A percentile compares a stretch with the other conserved stretches of the same genome.
Evolutionary conservation across 2,329 filamentous ascomycete genomes (phyloP).

Genomic region (Colletotrichum cereale): DNA sequence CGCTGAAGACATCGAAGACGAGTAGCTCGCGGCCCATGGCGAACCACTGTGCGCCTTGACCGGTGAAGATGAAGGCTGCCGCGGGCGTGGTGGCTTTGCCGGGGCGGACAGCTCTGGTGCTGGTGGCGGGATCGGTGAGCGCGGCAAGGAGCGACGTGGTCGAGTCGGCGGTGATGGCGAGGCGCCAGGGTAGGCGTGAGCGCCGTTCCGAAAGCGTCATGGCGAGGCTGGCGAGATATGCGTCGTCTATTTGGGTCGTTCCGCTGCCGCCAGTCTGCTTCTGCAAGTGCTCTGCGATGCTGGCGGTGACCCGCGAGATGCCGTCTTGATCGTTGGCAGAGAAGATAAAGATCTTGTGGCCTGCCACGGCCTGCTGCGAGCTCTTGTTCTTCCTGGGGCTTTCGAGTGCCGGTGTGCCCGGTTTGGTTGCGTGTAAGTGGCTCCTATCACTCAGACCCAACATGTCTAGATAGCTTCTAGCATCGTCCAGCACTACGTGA

Average conservation of each 20-base stretch:
- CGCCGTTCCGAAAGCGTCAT: background rate
- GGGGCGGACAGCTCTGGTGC: background rate
- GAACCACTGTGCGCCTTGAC: constrained; percentile 39
- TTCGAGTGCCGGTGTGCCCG: background rate
- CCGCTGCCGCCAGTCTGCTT: background rate
- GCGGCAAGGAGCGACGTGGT: constrained; percentile 7
- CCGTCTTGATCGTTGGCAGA: background rate
- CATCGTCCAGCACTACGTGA: background rate
- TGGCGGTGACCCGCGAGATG: background rate
- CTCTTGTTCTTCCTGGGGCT: background rate
- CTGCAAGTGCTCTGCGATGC: background rate
- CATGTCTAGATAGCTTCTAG: background rate
- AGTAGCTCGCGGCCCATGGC: constrained; percentile 32
- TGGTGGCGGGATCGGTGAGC: background rate
- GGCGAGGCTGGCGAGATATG: background rate
- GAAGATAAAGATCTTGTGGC: background rate
- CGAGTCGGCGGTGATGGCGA: constrained; percentile 4
- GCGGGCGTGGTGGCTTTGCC: background rate
- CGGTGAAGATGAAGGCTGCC: constrained; percentile 33
- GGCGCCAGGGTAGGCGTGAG: constrained; percentile 1
- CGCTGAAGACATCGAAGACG: background rate
- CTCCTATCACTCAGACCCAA: background rate
- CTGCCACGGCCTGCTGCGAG: background rate
- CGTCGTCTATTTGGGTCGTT: background rate
- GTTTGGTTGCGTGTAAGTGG: background rate